Percentiles rank a stretch among this genome's conserved stretches.
Evolutionary conservation across 345 rosid species (phyloP).

Genomic region (Orychophragmus violaceus): DNA sequence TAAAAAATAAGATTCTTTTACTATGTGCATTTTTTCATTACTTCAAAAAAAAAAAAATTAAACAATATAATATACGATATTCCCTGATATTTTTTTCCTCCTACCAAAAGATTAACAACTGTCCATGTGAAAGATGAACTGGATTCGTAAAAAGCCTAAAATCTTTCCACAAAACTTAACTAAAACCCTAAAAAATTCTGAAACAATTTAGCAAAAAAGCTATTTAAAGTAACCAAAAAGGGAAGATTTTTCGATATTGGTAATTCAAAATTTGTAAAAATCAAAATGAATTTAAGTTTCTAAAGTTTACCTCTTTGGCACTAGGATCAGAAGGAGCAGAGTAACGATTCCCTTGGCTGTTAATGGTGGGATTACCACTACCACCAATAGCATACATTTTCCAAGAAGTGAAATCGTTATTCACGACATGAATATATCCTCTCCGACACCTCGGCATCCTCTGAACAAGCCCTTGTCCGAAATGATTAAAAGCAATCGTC

Average conservation of each 20-base stretch:
- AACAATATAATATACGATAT: background rate
- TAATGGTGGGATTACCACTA: constrained; percentile 78
- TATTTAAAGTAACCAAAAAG: background rate
- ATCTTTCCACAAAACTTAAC: background rate
- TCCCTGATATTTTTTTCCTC: background rate
- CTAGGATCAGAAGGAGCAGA: constrained; percentile 55
- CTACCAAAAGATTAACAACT: constrained; percentile 11
- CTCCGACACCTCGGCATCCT: constrained; percentile 84
- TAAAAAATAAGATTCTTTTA: constrained; percentile 11
- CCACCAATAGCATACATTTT: constrained; percentile 93
- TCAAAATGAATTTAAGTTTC: background rate
- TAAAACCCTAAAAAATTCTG: constrained; percentile 12
- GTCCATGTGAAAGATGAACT: constrained; percentile 30
- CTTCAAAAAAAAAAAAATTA: background rate
- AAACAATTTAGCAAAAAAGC: background rate
- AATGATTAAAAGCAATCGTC: constrained; percentile 75
- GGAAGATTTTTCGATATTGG: background rate
- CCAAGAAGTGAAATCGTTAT: constrained; percentile 75
- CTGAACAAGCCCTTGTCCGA: constrained; percentile 73
- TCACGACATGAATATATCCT: constrained; percentile 88
- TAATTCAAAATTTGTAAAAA: background rate
- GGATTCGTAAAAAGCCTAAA: constrained; percentile 17
- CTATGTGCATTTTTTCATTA: background rate
- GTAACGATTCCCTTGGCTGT: constrained; percentile 91
- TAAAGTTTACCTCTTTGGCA: constrained; percentile 57